These are phyloP conservation scores for Lizanozyma gosingica DNA, from an alignment of 1,139 yeast species.

Conservation along the genomic window DNA sequence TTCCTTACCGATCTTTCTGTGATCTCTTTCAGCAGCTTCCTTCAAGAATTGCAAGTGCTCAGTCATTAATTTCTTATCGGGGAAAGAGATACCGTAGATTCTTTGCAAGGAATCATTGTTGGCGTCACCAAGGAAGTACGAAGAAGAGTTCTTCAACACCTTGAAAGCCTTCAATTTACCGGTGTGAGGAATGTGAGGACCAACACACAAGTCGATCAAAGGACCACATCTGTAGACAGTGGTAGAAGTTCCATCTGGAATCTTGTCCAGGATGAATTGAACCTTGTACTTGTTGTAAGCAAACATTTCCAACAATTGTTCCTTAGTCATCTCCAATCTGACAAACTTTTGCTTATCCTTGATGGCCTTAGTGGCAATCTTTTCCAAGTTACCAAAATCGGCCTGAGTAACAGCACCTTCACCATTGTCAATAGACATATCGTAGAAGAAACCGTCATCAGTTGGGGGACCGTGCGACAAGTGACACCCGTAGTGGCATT, in stretches of 20 bases:
- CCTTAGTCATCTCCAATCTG: conserved; percentile 81
- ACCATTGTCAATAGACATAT: conserved; percentile 81
- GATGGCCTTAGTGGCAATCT: conserved; percentile 82
- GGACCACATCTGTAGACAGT: conserved; percentile 99
- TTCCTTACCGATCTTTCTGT: conserved; percentile 91
- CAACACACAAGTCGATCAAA: conserved; percentile 92
- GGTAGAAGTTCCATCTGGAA: conserved; percentile 93
- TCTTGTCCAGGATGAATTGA: conserved; percentile 73
- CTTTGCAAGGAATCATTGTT: conserved; percentile 93
- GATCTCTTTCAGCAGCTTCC: conserved; percentile 97
- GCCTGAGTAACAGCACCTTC: conserved; percentile 65
- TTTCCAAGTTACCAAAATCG: conserved; percentile 81
- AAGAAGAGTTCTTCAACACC: conserved; percentile 89
- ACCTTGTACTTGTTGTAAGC: conserved; percentile 93
- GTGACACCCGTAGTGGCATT: conserved; percentile 92
- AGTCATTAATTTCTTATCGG: conserved; percentile 94
- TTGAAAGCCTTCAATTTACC: conserved; percentile 94
- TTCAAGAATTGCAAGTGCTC: conserved; percentile 91
- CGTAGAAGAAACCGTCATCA: conserved; percentile 96
- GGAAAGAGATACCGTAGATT: conserved; percentile 97
- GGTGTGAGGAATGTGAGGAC: conserved; percentile 98
- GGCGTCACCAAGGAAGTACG: conserved; percentile 93
- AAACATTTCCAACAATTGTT: conserved; percentile 87
- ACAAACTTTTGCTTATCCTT: conserved; percentile 96
- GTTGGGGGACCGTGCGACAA: conserved; percentile 91